phyloP scores from a whole-genome alignment of 2,329 filamentous ascomycete genomes.

The Aspergillus quadricinctus region DNA sequence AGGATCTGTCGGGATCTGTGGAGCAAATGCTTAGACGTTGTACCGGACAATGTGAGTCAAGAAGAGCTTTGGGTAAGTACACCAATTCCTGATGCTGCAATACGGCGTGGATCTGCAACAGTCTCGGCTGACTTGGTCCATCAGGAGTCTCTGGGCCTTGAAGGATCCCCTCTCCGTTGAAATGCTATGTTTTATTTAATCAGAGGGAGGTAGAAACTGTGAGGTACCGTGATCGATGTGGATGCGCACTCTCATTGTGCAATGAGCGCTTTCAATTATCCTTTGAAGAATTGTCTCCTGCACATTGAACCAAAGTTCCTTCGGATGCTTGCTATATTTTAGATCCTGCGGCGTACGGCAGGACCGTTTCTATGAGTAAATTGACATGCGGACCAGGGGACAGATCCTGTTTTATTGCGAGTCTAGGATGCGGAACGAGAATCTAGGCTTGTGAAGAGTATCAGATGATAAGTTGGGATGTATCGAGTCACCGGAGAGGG shows the following conservation, averaged over 20 bases:
- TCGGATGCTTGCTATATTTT: not conserved
- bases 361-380: not conserved
- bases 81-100: not conserved
- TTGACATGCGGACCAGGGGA: not conserved
- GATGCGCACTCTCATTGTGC: not conserved
- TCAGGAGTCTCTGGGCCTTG: constrained; percentile 36
- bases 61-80: constrained; percentile 47
- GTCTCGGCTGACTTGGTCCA: constrained; percentile 3
- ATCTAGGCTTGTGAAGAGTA: not conserved
- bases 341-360: not conserved
- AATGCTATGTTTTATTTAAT: not conserved
- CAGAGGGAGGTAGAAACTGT: too few relatives aligned
- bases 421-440: not conserved
- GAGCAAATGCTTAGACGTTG: constrained; percentile 44
- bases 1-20: constrained; percentile 51
- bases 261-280: not conserved
- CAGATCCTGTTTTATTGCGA: not conserved
- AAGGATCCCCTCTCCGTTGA: constrained; percentile 27
- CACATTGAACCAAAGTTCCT: not conserved
- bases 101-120: constrained; percentile 5
- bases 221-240: not conserved
- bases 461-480: not conserved
- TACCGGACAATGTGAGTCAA: constrained; percentile 45
- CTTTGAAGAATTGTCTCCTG: not conserved
- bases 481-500: not conserved